Conservation (phyloP, 2,329 filamentous ascomycete genomes). For the Myotisia sp. region DNA sequence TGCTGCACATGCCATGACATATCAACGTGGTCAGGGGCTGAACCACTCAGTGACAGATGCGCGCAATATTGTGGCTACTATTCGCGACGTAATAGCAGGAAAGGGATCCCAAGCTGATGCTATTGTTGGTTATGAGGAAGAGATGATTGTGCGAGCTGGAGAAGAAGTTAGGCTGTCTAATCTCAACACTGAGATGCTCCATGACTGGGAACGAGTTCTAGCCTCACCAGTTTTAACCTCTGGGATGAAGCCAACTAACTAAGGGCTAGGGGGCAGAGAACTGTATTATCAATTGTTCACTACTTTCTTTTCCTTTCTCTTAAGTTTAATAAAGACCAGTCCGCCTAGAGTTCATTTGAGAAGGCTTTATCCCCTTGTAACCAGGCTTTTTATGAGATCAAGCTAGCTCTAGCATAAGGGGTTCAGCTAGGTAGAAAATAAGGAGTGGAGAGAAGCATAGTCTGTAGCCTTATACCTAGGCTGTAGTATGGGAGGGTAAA, state of each 20-base stretch:
- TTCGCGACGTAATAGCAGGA: slow-evolving; percentile 1
- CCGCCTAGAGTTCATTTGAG: too few relatives aligned
- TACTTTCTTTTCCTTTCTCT: too few relatives aligned
- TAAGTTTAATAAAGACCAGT: too few relatives aligned
- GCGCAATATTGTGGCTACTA: slow-evolving; percentile 5
- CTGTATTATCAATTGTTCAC: too few relatives aligned
- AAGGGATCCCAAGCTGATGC: slow-evolving; percentile 10
- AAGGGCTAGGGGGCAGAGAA: too few relatives aligned
- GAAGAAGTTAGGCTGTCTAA: slow-evolving; percentile 33
- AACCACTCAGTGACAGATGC: slow-evolving; percentile 26
- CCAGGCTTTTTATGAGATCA: too few relatives aligned
- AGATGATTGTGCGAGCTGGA: slow-evolving; percentile 29
- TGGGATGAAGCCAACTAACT: slow-evolving; percentile 5
- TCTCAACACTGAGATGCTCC: slow-evolving; percentile 34
- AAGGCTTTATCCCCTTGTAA: too few relatives aligned
- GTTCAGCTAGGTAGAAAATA: too few relatives aligned
- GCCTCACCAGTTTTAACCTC: slow-evolving; percentile 9
- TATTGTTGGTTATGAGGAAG: slow-evolving; percentile 19
- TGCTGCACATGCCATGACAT: slow-evolving; percentile 30
- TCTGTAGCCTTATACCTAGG: too few relatives aligned
- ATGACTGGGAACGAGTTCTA: slow-evolving; percentile 25
- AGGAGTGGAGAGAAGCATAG: too few relatives aligned
- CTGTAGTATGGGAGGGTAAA: too few relatives aligned
- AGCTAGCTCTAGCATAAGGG: too few relatives aligned
- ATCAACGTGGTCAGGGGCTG: slow-evolving; percentile 26